Base-by-base conservation (phyloP, 106 monocot genomes). In the Gastrodia elata region DNA sequence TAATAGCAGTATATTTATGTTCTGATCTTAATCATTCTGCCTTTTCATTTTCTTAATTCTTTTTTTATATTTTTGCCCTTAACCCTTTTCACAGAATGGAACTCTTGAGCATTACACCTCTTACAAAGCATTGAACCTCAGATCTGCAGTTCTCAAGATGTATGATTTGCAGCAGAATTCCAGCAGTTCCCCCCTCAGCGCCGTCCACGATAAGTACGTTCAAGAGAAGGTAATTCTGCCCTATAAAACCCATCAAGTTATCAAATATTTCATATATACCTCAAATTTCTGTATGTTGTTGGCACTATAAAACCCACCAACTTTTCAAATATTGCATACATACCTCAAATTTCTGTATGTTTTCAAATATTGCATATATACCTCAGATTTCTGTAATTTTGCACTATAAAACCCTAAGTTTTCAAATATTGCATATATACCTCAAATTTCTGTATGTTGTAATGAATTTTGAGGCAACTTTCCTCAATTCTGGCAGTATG, bases 171-270 rank as follows among this genome's bases (percentile, higher is more conserved):
- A 96, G 68, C 57, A 70, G 48, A 90, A 92, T 76, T 76, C 43
- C 44, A 79, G 75, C 37, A 82, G 32, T 25, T 86, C 84, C 73
- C 78, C 84, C 64, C 87, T 96, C 16, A 87, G 81, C 44, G 85
- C 96, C 20, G 82, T 92, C 43, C 80, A 90, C 55, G 85, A 96
- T 11, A 96, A 96, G 64, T 96, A 96, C 37, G 82, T 58, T 65
- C 92, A 90, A 15, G 56, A 79, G 38, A 96, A 96, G 87, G 95
- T 89, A 85, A n/a, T n/a, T n/a, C n/a, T n/a, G n/a, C n/a, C n/a
- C n/a, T n/a, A n/a, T n/a, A n/a, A n/a, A n/a, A n/a, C n/a, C n/a
- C n/a, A n/a, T 43, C n/a, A n/a, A n/a, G n/a, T n/a, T n/a, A n/a
- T n/a, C n/a, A n/a, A n/a, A n/a, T 6, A 55, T 20, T 20, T 5